Percentiles rank a stretch among this genome's conserved stretches.
Evolutionary conservation across 192 early-diverging fungal species (phyloP).

Genomic region (Thoreauomyces humboldtii): DNA sequence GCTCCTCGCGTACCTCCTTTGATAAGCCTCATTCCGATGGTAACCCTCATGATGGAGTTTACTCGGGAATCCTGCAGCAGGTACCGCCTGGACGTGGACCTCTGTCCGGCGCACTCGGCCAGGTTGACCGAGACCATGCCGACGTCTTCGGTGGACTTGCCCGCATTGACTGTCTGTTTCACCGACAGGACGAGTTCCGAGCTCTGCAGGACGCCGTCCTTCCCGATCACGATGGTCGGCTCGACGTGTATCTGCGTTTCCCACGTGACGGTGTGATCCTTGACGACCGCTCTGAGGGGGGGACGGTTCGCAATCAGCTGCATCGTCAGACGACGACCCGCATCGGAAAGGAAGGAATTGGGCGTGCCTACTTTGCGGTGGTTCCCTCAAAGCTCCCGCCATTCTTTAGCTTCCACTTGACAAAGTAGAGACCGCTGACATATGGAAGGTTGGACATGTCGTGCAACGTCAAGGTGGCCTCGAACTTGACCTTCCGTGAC

Average conservation of each 20-base stretch:
- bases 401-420: conserved; percentile 69
- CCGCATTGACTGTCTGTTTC: conserved; percentile 67
- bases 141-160: conserved; percentile 55
- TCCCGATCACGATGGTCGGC: conserved; percentile 64
- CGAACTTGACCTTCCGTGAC: conserved; percentile 66
- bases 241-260: conserved; percentile 51
- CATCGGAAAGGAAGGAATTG: too few relatives aligned
- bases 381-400: conserved; percentile 14
- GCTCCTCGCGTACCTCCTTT: too few relatives aligned
- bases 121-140: conserved; percentile 74
- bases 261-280: conserved; percentile 64
- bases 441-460: conserved; percentile 82
- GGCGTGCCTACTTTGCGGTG: conserved; percentile 24
- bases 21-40: conserved; percentile 30
- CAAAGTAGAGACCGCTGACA: conserved; percentile 74
- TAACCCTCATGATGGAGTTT: conserved; percentile 33
- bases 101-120: conserved; percentile 67
- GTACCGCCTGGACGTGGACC: conserved; percentile 52
- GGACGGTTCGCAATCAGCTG: too few relatives aligned
- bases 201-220: conserved; percentile 69
- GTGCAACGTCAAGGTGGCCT: conserved; percentile 58
- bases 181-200: conserved; percentile 72
- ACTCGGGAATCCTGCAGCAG: conserved; percentile 37
- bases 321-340: too few relatives aligned
- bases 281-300: conserved; percentile 36